Evolutionary conservation across 169 alveolate species (phyloP).

Genomic region (Pseudocohnilembus persalinus): DNA sequence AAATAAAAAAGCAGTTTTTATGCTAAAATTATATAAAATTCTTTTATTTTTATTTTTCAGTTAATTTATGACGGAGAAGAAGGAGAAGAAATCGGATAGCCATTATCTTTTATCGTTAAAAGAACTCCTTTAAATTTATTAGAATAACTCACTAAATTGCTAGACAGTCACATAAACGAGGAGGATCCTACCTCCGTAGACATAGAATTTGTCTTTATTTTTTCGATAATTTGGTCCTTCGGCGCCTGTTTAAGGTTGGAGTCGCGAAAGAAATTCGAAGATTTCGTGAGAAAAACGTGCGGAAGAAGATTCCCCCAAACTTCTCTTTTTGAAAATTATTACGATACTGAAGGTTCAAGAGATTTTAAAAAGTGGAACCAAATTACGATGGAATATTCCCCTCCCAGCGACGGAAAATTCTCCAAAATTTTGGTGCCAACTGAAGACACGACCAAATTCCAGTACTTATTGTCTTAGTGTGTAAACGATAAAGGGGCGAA

Average conservation of each 20-base stretch:
- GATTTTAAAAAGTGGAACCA: conserved; percentile 84
- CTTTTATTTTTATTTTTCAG: too few relatives aligned
- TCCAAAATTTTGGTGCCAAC: conserved; percentile 93
- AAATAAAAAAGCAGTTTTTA: too few relatives aligned
- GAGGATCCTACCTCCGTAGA: conserved; percentile 81
- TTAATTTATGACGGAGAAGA: conserved; percentile 85
- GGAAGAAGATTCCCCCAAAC: conserved; percentile 77
- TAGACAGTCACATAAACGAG: conserved; percentile 80
- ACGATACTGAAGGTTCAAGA: conserved; percentile 65
- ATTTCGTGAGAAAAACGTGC: conserved; percentile 76
- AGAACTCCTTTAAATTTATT: conserved; percentile 83
- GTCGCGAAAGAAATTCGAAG: conserved; percentile 86
- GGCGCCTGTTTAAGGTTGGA: conserved; percentile 88
- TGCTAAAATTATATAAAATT: too few relatives aligned
- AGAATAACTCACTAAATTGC: conserved; percentile 75
- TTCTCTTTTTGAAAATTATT: conserved; percentile 81
- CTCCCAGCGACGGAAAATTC: conserved; percentile 87
- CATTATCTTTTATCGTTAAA: conserved; percentile 73
- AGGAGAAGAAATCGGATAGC: conserved; percentile 80
- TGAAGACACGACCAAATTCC: conserved; percentile 89
- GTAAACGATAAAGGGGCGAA: conserved; percentile 51
- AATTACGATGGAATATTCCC: conserved; percentile 72
- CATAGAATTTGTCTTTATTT: conserved; percentile 87
- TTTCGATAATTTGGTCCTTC: conserved; percentile 91
- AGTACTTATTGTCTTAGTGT: conserved; percentile 82